These are phyloP conservation scores for Beauveria sp. DNA, from an alignment of 2,329 filamentous ascomycete genomes.

Conservation along the genomic window DNA sequence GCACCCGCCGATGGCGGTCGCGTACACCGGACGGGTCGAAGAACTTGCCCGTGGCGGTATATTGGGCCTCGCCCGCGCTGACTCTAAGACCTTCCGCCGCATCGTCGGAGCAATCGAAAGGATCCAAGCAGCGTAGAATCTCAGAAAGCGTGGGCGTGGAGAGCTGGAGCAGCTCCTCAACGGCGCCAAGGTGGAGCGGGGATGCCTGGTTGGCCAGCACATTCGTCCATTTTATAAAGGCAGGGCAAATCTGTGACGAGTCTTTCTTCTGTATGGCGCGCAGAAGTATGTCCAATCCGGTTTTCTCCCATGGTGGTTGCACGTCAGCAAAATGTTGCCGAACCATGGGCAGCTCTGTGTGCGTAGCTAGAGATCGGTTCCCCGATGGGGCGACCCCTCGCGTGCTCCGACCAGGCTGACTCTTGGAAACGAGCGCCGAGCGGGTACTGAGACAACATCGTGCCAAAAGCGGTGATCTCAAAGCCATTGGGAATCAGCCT, in stretches of 20 bases:
- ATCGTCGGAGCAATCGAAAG: conserved; percentile 45
- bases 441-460: conserved; percentile 15
- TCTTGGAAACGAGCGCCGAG: neutral
- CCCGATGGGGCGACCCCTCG: conserved; percentile 16
- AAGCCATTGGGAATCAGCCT: conserved; percentile 19
- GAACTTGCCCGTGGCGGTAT: conserved; percentile 28
- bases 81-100: conserved; percentile 33
- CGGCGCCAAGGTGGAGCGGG: conserved; percentile 18
- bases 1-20: conserved; percentile 29
- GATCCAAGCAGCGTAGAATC: conserved; percentile 55
- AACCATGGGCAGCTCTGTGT: conserved; percentile 5
- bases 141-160: conserved; percentile 53
- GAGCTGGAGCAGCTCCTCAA: conserved; percentile 31
- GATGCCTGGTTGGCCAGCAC: conserved; percentile 15
- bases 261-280: conserved; percentile 25
- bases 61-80: conserved; percentile 30
- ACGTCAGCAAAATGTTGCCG: conserved; percentile 10
- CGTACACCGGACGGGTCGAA: conserved; percentile 40
- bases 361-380: conserved; percentile 20
- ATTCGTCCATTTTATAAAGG: conserved; percentile 22
- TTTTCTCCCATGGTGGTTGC: conserved; percentile 11
- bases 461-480: conserved; percentile 20
- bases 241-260: conserved; percentile 16
- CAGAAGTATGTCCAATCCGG: conserved; percentile 21
- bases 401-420: conserved; percentile 16